phyloP scores from a whole-genome alignment of 73 alveolate genomes.

The Halteria grandinella region DNA sequence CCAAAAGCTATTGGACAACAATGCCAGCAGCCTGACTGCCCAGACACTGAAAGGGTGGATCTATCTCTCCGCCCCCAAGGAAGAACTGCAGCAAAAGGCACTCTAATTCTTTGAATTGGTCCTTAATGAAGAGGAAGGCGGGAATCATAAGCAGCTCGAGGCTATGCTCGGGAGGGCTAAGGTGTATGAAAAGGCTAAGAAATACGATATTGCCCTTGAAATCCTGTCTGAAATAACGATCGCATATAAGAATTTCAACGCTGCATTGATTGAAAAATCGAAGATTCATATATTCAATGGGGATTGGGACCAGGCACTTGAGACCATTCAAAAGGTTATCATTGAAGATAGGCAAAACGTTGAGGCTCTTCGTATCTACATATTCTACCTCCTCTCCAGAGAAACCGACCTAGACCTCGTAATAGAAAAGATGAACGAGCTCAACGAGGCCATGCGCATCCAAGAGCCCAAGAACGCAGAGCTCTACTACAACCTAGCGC shows the following conservation, averaged over 20 bases:
- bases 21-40: conserved; percentile 60
- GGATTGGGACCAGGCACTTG: conserved; percentile 92
- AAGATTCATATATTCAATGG: conserved; percentile 80
- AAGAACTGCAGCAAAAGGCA: conserved; percentile 59
- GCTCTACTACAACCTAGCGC: conserved; percentile 80
- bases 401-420: conserved; percentile 93
- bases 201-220: conserved; percentile 79
- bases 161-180: conserved; percentile 81
- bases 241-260: conserved; percentile 74
- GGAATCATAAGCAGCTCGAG: conserved; percentile 74
- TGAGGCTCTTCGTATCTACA: conserved; percentile 81
- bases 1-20: conserved; percentile 58
- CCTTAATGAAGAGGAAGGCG: conserved; percentile 77
- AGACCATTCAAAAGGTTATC: conserved; percentile 76
- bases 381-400: conserved; percentile 87
- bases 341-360: conserved; percentile 75
- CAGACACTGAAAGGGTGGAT: conserved; percentile 70
- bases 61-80: conserved; percentile 73
- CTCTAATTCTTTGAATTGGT: conserved; percentile 65
- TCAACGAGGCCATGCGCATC: conserved; percentile 78
- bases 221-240: conserved; percentile 80
- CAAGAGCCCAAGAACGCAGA: conserved; percentile 91
- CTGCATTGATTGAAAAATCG: conserved; percentile 85
- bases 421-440: conserved; percentile 89
- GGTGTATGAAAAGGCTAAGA: conserved; percentile 78